These are phyloP conservation scores for Penicillium sumatraense DNA, from an alignment of 2,329 filamentous ascomycete genomes.

Conservation along the genomic window DNA sequence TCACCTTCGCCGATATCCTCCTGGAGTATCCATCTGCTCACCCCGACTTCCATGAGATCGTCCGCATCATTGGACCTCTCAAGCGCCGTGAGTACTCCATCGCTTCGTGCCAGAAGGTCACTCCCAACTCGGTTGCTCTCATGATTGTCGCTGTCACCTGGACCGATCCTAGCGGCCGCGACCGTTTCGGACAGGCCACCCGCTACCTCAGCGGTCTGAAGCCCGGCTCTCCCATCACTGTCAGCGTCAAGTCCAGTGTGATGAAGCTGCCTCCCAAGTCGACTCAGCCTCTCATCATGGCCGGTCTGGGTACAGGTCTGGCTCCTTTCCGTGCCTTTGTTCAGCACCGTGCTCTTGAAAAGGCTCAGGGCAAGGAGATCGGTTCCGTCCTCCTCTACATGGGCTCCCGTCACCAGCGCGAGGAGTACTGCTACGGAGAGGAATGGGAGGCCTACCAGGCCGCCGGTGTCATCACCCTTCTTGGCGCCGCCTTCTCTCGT, in stretches of 20 bases:
- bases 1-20: constrained; percentile 89
- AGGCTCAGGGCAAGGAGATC: constrained; percentile 94
- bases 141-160: constrained; percentile 98
- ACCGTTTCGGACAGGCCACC: constrained; percentile 90
- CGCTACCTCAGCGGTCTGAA: constrained; percentile 80
- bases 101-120: constrained; percentile 93
- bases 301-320: constrained; percentile 94
- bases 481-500: constrained; percentile 92
- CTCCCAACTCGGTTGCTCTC: constrained; percentile 83
- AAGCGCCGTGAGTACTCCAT: constrained; percentile 99
- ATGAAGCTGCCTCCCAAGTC: constrained; percentile 95
- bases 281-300: constrained; percentile 96
- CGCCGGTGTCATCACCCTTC: constrained; percentile 89
- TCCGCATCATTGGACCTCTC: constrained; percentile 83
- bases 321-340: constrained; percentile 99
- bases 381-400: constrained; percentile 94
- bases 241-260: constrained; percentile 94
- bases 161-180: constrained; percentile 85
- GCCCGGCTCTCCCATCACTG: constrained; percentile 79
- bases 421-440: constrained; percentile 98
- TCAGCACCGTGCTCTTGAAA: constrained; percentile 97
- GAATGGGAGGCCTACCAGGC: constrained; percentile 99
- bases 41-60: constrained; percentile 84
- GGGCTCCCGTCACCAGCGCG: constrained; percentile 93
- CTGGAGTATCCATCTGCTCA: constrained; percentile 88